Base-by-base conservation (phyloP, 768 basidiomycete genomes). In the Lenzites betulinus region DNA sequence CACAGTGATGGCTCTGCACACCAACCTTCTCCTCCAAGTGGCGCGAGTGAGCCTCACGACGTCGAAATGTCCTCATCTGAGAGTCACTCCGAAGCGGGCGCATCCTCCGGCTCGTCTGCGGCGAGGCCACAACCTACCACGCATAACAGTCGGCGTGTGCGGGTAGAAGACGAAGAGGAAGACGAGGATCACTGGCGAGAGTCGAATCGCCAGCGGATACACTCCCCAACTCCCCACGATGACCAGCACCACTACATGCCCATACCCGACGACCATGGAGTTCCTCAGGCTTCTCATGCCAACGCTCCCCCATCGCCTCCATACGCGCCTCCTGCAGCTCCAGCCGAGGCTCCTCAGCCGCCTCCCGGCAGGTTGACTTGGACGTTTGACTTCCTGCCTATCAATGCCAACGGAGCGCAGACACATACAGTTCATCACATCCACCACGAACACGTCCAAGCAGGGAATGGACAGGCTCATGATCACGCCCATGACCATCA, bases 131-230 rank as follows among this genome's bases (percentile, higher is more conserved):
- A 18, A 3, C 25, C 56, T 36, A 33, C 49, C 12, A 23, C 60
- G n/a, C 55, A 55, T 3, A 64, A 22, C 20, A 47, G 57, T 13
- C 63, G 86, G 43, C 85, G 86, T 23, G 76, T 81, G 18, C 74
- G 86, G 43, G 84, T 87, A 3, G 85, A 88, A 2, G 82, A 85
- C 54, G 86, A 88, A 55, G 78, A 78, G 56, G 78, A 78, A 7
- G 62, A 89, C 62, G 78, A 80, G 7, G 84, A 84, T 13, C 84
- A 88, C 66, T 78, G 81, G 57, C 79, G 87, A 57, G 86, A 88
- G 66, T 86, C 88, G 15, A 70, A 70, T 18, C 85, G 84, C 22
- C 81, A 88, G 69, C 83, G 87, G 51, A 71, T 76, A 56, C 51
- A 64, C 53, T 54, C 74, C 75, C 74, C 69, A 46, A 70, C 66